Conservation (phyloP, 208 protist species). For the Lotmaria passim region DNA sequence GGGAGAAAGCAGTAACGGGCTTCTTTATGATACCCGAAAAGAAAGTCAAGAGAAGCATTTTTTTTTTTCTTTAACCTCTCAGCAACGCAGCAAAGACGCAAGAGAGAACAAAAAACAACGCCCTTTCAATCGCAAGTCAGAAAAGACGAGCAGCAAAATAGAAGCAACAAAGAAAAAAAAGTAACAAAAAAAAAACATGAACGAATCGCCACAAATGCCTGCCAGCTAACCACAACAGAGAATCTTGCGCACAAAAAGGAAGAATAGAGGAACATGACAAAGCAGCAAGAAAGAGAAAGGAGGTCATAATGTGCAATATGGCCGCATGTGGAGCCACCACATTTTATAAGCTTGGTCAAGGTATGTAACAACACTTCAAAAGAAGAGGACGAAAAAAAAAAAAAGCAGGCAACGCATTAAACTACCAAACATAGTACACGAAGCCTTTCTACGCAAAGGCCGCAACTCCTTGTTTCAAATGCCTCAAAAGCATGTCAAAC, state of each 20-base stretch:
- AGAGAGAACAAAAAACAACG: background rate
- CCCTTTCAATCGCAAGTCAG: too few species aligned
- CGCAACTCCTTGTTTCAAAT: too few species aligned
- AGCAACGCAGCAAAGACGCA: too few species aligned
- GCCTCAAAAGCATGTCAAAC: too few species aligned
- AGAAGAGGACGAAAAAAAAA: slow-evolving; percentile 2
- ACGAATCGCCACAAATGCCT: background rate
- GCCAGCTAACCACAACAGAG: too few species aligned
- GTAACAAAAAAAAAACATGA: background rate
- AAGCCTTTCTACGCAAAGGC: background rate
- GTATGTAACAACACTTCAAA: background rate
- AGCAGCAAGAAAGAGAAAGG: slow-evolving; percentile 9
- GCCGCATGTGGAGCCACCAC: background rate
- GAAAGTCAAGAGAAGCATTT: too few species aligned
- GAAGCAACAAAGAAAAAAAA: background rate
- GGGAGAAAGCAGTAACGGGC: background rate
- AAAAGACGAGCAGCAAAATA: too few species aligned
- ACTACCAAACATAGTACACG: background rate
- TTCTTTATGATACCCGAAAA: too few species aligned
- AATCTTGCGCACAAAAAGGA: background rate
- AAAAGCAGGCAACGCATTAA: background rate
- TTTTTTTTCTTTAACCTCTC: background rate
- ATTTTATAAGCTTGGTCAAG: too few species aligned
- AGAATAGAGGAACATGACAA: background rate
- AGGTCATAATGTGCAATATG: background rate